These are phyloP conservation scores for Aspergillus heteromorphus DNA, from an alignment of 495 filamentous ascomycete genomes.

Conservation along the genomic window DNA sequence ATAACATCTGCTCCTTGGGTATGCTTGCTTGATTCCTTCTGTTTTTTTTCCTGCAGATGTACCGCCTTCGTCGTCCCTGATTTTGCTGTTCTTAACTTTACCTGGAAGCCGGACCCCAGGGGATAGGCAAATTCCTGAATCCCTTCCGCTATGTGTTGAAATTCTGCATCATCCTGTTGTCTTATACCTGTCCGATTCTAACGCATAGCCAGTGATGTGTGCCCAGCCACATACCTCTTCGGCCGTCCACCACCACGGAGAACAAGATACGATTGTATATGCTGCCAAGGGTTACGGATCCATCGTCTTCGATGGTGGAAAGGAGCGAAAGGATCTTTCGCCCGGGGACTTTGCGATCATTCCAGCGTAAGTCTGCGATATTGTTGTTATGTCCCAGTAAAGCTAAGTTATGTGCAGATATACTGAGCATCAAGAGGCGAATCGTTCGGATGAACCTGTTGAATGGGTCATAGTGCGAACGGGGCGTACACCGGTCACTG, in stretches of 20 bases:
- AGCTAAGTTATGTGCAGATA: background rate
- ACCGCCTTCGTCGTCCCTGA: too few species aligned
- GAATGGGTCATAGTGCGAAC: background rate
- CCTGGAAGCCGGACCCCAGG: background rate
- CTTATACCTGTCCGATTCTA: too few species aligned
- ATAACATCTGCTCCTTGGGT: background rate
- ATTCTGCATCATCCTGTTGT: too few species aligned
- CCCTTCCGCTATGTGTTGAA: too few species aligned
- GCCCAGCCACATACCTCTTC: background rate
- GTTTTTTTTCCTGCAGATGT: too few species aligned
- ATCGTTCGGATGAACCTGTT: background rate
- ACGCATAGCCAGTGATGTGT: background rate
- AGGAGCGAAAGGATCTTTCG: background rate
- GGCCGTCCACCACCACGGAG: background rate
- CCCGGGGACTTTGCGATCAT: background rate
- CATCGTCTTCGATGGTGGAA: background rate
- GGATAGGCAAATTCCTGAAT: too few species aligned
- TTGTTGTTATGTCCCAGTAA: background rate
- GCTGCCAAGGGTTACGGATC: background rate
- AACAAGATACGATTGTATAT: background rate
- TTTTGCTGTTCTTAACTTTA: background rate
- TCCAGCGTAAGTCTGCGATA: background rate
- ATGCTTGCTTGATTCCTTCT: background rate
- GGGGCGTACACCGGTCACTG: background rate
- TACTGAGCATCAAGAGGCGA: background rate